Evolutionary conservation across 2,329 filamentous ascomycete genomes (phyloP).

Genomic region (Fusarium virguliforme): DNA sequence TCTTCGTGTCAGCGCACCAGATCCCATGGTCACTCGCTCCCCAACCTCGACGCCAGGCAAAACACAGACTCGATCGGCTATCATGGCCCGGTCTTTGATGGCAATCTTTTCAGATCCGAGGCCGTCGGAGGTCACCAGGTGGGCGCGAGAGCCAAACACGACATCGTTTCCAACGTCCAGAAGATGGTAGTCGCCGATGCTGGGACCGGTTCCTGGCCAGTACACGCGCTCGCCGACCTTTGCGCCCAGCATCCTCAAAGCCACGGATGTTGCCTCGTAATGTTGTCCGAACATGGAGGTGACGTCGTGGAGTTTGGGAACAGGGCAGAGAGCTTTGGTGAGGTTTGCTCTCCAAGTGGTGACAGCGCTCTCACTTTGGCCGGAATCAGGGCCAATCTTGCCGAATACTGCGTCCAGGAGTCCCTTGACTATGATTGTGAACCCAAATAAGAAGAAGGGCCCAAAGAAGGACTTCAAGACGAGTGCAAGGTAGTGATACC

Average conservation of each 20-base stretch:
- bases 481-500: constrained; percentile 67
- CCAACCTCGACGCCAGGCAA: constrained; percentile 68
- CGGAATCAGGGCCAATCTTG: constrained; percentile 54
- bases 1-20: constrained; percentile 66
- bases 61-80: constrained; percentile 69
- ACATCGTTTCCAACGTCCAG: constrained; percentile 71
- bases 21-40: constrained; percentile 67
- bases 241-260: constrained; percentile 67
- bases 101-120: constrained; percentile 64
- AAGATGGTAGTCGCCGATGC: constrained; percentile 69
- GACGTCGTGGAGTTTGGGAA: constrained; percentile 62
- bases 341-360: constrained; percentile 63
- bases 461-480: constrained; percentile 59
- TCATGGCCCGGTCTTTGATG: constrained; percentile 68
- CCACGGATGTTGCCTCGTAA: constrained; percentile 69
- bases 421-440: constrained; percentile 60
- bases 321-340: constrained; percentile 63
- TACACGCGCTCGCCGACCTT: constrained; percentile 69
- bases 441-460: constrained; percentile 63
- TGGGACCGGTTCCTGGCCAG: constrained; percentile 71
- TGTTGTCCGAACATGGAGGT: constrained; percentile 69
- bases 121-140: constrained; percentile 69
- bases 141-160: constrained; percentile 71
- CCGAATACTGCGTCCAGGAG: constrained; percentile 61
- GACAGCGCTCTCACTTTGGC: constrained; percentile 54